phyloP scores from a whole-genome alignment of 768 basidiomycete species.

The Termitomyces sp. region DNA sequence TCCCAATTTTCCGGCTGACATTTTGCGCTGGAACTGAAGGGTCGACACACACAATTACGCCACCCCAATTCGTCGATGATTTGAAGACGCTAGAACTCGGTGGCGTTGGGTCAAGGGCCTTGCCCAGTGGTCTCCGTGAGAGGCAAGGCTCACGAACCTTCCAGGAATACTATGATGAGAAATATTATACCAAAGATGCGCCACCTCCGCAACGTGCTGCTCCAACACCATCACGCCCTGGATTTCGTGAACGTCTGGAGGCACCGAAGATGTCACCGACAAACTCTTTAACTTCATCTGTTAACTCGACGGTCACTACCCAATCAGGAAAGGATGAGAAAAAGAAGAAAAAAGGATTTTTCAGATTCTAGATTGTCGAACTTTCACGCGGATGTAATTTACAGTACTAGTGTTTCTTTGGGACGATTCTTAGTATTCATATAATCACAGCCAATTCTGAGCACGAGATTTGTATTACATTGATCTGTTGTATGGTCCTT shows the following conservation, averaged over 20 bases:
- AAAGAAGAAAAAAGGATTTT: slow-evolving; percentile 76
- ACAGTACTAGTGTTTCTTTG: slow-evolving; percentile 13
- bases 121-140: slow-evolving; percentile 66
- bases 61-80: slow-evolving; percentile 81
- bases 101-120: slow-evolving; percentile 73
- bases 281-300: slow-evolving; percentile 43
- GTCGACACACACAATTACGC: slow-evolving; percentile 84
- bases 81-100: slow-evolving; percentile 81
- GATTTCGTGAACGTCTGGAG: slow-evolving; percentile 21
- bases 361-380: slow-evolving; percentile 46
- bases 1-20: not conserved
- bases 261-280: slow-evolving; percentile 46
- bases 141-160: slow-evolving; percentile 42
- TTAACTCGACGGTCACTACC: slow-evolving; percentile 25
- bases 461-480: not conserved
- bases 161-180: slow-evolving; percentile 79
- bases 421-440: slow-evolving; percentile 5
- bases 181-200: slow-evolving; percentile 64
- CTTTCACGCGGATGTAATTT: slow-evolving; percentile 13
- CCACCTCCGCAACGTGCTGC: slow-evolving; percentile 44
- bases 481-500: not conserved
- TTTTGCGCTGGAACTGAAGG: slow-evolving; percentile 39
- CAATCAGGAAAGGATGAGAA: slow-evolving; percentile 44
- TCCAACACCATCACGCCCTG: slow-evolving; percentile 28
- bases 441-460: not conserved